These are phyloP conservation scores for Friedmanniomyces endolithicus DNA, from an alignment of 495 filamentous ascomycete genomes.

Conservation along the genomic window DNA sequence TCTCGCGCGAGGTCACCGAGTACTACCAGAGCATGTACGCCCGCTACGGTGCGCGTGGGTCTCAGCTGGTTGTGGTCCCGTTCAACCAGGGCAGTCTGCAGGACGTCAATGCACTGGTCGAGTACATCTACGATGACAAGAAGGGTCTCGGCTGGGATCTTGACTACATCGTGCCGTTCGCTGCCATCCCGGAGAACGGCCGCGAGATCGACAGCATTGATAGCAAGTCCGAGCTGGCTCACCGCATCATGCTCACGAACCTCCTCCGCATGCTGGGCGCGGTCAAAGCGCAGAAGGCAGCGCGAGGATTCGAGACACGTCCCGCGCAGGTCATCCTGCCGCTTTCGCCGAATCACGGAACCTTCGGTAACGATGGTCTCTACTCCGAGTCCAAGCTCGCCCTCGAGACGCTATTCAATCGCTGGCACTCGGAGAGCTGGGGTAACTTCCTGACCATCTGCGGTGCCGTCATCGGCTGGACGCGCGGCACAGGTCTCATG, in stretches of 20 bases:
- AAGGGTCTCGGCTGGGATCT: slow-evolving; percentile 95
- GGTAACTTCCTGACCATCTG: slow-evolving; percentile 96
- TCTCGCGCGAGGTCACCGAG: slow-evolving; percentile 94
- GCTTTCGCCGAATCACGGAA: slow-evolving; percentile 94
- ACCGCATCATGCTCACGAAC: slow-evolving; percentile 99
- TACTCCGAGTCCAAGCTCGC: slow-evolving; percentile 98
- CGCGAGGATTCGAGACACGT: slow-evolving; percentile 80
- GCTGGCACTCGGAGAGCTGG: slow-evolving; percentile 98
- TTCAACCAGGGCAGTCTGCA: slow-evolving; percentile 99
- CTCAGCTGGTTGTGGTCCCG: slow-evolving; percentile 91
- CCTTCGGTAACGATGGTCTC: slow-evolving; percentile 93
- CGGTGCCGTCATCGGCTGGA: slow-evolving; percentile 98
- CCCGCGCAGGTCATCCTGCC: slow-evolving; percentile 94
- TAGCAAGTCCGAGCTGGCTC: slow-evolving; percentile 94
- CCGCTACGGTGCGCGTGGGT: slow-evolving; percentile 81
- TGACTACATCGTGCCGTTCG: slow-evolving; percentile 92
- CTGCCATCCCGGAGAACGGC: slow-evolving; percentile 92
- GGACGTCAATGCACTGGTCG: slow-evolving; percentile 81
- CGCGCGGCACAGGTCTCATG: slow-evolving; percentile 96
- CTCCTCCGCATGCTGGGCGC: slow-evolving; percentile 77
- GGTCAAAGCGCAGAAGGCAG: slow-evolving; percentile 80
- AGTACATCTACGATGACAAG: slow-evolving; percentile 97
- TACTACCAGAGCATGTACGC: slow-evolving; percentile 99
- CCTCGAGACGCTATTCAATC: slow-evolving; percentile 94
- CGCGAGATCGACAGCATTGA: slow-evolving; percentile 96